Conservation (phyloP, 306 rosid genomes). For the Trifolium dubium region DNA sequence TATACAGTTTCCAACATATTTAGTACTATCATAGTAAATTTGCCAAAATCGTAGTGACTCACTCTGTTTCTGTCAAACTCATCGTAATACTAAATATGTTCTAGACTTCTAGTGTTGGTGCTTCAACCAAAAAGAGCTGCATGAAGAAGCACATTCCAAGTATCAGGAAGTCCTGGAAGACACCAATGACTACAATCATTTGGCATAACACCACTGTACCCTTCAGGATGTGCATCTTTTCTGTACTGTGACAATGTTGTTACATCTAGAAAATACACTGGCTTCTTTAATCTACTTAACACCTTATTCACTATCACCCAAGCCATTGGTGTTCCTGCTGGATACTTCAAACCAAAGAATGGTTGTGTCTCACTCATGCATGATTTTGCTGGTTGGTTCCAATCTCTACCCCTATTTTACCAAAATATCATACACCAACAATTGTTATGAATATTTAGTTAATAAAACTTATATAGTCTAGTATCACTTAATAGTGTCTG, state of each 20-base stretch:
- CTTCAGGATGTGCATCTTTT: conserved; percentile 90
- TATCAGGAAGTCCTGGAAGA: conserved; percentile 94
- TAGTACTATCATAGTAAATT: no score
- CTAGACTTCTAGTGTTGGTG: no score
- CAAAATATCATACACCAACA: conserved; percentile 20
- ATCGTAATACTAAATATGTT: no score
- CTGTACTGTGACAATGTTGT: conserved; percentile 75
- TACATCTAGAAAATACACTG: conserved; percentile 77
- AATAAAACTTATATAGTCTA: no score
- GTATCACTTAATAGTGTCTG: no score
- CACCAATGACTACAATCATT: conserved; percentile 98
- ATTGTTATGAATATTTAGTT: not conserved
- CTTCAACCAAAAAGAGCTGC: conserved; percentile 70
- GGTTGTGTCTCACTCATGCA: conserved; percentile 77
- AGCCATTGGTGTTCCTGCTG: conserved; percentile 84
- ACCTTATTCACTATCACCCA: conserved; percentile 93
- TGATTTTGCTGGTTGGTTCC: conserved; percentile 79
- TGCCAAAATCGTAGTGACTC: no score
- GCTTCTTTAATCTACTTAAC: conserved; percentile 69
- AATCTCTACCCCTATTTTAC: conserved; percentile 74
- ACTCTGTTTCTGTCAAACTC: no score
- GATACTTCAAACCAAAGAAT: conserved; percentile 69
- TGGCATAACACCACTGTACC: conserved; percentile 60
- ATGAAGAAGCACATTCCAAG: conserved; percentile 88
- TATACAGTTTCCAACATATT: not conserved